These are phyloP conservation scores for Aspergillus conjunctus DNA, from an alignment of 495 filamentous ascomycete genomes.

Conservation along the genomic window DNA sequence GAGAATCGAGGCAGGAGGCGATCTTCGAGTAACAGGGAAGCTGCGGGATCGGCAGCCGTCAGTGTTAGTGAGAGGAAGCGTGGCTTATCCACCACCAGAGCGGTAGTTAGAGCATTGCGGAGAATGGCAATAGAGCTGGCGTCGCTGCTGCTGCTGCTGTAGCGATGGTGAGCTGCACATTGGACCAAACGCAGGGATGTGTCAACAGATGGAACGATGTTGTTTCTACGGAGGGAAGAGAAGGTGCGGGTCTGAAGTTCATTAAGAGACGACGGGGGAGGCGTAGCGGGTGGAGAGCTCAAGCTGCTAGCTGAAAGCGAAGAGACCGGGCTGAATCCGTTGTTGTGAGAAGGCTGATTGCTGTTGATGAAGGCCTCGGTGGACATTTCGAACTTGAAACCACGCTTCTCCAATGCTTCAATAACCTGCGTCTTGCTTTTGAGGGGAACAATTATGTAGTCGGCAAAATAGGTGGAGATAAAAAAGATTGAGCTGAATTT, in stretches of 20 bases:
- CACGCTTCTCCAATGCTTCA: slow-evolving; percentile 71
- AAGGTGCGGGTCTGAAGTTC: slow-evolving; percentile 87
- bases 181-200: slow-evolving; percentile 71
- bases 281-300: slow-evolving; percentile 62
- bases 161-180: slow-evolving; percentile 72
- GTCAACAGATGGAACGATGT: slow-evolving; percentile 73
- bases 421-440: slow-evolving; percentile 73
- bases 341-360: slow-evolving; percentile 26
- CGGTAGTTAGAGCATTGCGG: slow-evolving; percentile 44
- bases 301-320: slow-evolving; percentile 31
- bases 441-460: slow-evolving; percentile 90
- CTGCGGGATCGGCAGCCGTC: slow-evolving; percentile 78
- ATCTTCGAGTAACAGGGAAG: slow-evolving; percentile 77
- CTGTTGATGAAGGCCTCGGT: slow-evolving; percentile 67
- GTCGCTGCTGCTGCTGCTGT: slow-evolving; percentile 36
- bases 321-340: slow-evolving; percentile 33
- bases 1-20: slow-evolving; percentile 60
- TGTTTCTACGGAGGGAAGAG: slow-evolving; percentile 67
- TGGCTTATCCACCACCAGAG: slow-evolving; percentile 66
- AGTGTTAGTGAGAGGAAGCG: slow-evolving; percentile 85
- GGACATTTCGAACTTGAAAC: slow-evolving; percentile 81
- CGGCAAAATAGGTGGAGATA: slow-evolving; percentile 96
- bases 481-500: slow-evolving; percentile 82
- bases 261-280: slow-evolving; percentile 71
- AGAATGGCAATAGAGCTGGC: slow-evolving; percentile 50